Evolutionary conservation across 1,139 yeast species (phyloP), one percentile per base, ranked within the genome.

Genomic region (Hemisphaericaspora xylanilytica): DNA sequence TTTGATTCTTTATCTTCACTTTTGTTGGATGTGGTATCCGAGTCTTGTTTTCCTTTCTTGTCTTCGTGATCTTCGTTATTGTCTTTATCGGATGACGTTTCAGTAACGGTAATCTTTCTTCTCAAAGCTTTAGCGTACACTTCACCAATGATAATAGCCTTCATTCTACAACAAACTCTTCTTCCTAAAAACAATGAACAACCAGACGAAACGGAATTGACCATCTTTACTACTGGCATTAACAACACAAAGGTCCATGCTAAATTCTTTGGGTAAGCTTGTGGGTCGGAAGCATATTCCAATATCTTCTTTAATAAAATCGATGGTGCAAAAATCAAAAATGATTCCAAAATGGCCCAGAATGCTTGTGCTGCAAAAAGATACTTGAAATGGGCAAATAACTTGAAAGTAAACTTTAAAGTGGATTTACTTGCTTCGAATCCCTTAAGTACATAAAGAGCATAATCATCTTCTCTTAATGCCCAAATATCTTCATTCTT

Each of bases 61-160:
- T 47, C 44, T n/a, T 51, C 46, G 15, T 43, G 40, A 2, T 50
- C 51, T n/a, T n/a, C n/a, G n/a, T n/a, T n/a, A 6, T 42, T 44
- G 21, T 44, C 44, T 18, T 46, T 44, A 9, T 50, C 44, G 5
- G 43, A 51, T 2, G 46, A 47, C 37, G 51, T 43, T 38, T 65
- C 66, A 15, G 65, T 59, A 12, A 79, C 75, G 2, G 85, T 78
- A 28, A 84, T 70, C 51, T 81, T 80, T 63, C 96, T 81, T 69
- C 95, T 80, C 48, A 92, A 73, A 3, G 97, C 96, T 64, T 92
- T 92, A 7, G 95, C 82, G 56, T 92, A 92, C 41, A 92, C 84
- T 60, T 89, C 95, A 45, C 96, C 95, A 52, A 92, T 84, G 40
- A 92, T 76, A 43, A 92, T 79, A 9, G 97, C 90, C 53, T 85